phyloP scores from a whole-genome alignment of 1,284 basidiomycete genomes.

The Pulchroboletus neoregius region DNA sequence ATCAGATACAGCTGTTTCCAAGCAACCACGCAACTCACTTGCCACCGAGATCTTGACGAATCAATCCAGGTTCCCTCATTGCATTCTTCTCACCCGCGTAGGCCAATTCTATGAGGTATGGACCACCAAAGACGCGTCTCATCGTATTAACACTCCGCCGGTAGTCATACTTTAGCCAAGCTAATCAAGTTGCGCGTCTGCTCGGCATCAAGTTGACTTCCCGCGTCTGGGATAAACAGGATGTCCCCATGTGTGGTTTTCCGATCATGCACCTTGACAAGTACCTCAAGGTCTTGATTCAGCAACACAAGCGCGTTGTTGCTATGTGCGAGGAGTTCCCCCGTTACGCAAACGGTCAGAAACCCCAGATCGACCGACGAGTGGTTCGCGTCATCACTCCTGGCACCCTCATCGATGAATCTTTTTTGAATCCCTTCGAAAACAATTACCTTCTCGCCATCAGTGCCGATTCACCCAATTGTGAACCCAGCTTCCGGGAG shows the following conservation, averaged over 20 bases:
- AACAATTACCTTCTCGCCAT: constrained; percentile 88
- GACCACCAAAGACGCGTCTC: neutral
- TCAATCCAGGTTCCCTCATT: constrained; percentile 77
- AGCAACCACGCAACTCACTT: constrained; percentile 50
- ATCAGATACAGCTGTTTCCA: constrained; percentile 8
- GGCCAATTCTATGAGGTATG: constrained; percentile 93
- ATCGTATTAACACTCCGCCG: constrained; percentile 6
- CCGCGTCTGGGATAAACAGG: constrained; percentile 64
- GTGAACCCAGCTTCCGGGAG: constrained; percentile 10
- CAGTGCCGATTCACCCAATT: constrained; percentile 25
- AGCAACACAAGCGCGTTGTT: constrained; percentile 77
- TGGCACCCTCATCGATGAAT: constrained; percentile 88
- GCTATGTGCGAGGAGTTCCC: constrained; percentile 91
- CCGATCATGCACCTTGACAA: constrained; percentile 83
- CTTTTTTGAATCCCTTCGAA: constrained; percentile 78
- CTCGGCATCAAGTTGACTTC: constrained; percentile 80
- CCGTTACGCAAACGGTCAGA: constrained; percentile 42
- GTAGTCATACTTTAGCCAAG: constrained; percentile 93
- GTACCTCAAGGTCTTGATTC: constrained; percentile 81
- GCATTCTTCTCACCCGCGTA: constrained; percentile 84
- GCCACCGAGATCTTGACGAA: constrained; percentile 71
- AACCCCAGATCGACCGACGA: constrained; percentile 64
- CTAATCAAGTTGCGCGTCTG: constrained; percentile 68
- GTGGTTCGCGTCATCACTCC: constrained; percentile 87
- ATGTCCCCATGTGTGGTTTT: constrained; percentile 84